Evolutionary conservation across 1,284 basidiomycete species (phyloP).

Genomic region (Sporisorium graminicola): DNA sequence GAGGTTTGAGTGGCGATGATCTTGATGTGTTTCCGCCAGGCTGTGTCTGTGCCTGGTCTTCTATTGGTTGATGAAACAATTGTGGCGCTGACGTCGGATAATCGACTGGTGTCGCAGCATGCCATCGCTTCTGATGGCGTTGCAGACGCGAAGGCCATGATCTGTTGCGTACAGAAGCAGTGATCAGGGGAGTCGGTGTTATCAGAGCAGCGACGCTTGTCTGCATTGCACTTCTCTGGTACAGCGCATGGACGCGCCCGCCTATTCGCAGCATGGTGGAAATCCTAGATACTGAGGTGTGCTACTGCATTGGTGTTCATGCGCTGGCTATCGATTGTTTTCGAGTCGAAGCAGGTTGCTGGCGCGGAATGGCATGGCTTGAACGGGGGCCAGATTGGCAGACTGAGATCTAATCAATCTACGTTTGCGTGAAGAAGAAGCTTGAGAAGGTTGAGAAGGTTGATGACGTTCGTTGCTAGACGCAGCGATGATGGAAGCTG

Average conservation of each 20-base stretch:
- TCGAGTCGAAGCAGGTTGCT: neutral
- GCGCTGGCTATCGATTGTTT: neutral
- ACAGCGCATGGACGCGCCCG: neutral
- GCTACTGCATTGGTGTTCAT: neutral
- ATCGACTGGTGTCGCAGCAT: slow-evolving; percentile 35
- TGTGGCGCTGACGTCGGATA: slow-evolving; percentile 12
- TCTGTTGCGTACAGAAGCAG: neutral
- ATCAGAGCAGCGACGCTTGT: neutral
- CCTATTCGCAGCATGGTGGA: neutral
- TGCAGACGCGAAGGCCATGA: neutral
- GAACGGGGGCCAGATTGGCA: too few relatives aligned
- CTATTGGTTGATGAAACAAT: slow-evolving; percentile 11
- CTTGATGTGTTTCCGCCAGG: neutral
- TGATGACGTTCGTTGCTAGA: neutral
- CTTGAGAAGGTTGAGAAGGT: too few relatives aligned
- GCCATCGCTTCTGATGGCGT: slow-evolving; percentile 32
- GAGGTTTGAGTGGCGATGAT: neutral
- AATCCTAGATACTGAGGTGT: neutral
- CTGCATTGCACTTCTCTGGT: neutral
- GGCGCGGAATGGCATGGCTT: neutral
- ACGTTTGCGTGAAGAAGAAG: too few relatives aligned
- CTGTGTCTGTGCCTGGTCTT: neutral
- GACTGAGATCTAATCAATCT: too few relatives aligned
- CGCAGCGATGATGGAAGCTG: neutral
- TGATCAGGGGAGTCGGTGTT: neutral